A percentile compares a stretch with the other conserved stretches of the same genome.
phyloP scores from a whole-genome alignment of 768 basidiomycete genomes.

The Mycena alexandri region DNA sequence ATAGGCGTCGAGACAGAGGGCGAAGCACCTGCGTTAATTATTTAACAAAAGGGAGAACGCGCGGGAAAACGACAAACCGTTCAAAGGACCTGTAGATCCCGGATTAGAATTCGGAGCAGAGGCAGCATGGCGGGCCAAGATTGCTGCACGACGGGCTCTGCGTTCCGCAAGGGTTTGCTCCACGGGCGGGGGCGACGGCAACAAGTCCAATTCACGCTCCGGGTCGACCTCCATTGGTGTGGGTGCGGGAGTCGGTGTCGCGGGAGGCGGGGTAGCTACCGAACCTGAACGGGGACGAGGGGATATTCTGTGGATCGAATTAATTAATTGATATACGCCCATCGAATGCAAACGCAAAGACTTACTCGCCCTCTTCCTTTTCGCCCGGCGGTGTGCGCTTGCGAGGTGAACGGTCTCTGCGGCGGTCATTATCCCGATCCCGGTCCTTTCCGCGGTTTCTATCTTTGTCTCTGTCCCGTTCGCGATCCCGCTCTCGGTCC shows the following conservation, averaged over 20 bases:
- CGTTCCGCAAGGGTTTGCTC: slow-evolving; percentile 78
- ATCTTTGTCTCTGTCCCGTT: slow-evolving; percentile 32
- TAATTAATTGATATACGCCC: too few relatives aligned
- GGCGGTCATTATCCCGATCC: slow-evolving; percentile 31
- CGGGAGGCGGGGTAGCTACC: slow-evolving; percentile 43
- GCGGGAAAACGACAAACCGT: slow-evolving; percentile 30
- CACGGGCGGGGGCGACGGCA: slow-evolving; percentile 65
- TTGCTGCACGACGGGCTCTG: slow-evolving; percentile 80
- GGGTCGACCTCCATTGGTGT: slow-evolving; percentile 45
- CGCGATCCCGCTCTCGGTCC: slow-evolving; percentile 44
- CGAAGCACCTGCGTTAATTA: slow-evolving; percentile 3
- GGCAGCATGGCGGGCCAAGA: slow-evolving; percentile 69
- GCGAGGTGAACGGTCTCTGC: slow-evolving; percentile 37
- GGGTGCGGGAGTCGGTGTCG: slow-evolving; percentile 39
- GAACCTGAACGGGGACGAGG: slow-evolving; percentile 57
- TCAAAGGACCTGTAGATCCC: slow-evolving; percentile 78
- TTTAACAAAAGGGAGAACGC: background rate
- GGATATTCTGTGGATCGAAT: slow-evolving; percentile 67
- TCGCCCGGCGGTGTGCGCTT: slow-evolving; percentile 54
- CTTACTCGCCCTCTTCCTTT: slow-evolving; percentile 68
- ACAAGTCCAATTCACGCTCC: slow-evolving; percentile 69
- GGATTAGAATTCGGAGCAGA: slow-evolving; percentile 68
- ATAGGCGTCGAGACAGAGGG: slow-evolving; percentile 17
- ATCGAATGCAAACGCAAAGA: too few relatives aligned
- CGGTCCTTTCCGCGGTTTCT: slow-evolving; percentile 4